Evolutionary conservation across 2,329 filamentous ascomycete species (phyloP).

Genomic region (Ascochyta lentis): DNA sequence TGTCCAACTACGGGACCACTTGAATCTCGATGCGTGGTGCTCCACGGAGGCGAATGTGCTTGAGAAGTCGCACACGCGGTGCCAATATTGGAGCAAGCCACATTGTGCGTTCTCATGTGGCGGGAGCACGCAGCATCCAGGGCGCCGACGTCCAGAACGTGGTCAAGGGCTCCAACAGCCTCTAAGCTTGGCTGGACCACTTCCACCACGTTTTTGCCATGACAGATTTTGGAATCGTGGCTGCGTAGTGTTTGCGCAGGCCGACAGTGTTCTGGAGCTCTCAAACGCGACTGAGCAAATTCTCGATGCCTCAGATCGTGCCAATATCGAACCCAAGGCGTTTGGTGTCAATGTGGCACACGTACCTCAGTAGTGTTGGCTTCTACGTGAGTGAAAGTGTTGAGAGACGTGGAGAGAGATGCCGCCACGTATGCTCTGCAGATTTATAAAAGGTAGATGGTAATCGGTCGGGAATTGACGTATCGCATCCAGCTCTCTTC

Average conservation of each 20-base stretch:
- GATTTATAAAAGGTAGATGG: not conserved
- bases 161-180: not conserved
- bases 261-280: not conserved
- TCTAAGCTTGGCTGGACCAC: not conserved
- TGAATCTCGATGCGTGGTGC: not conserved
- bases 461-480: not conserved
- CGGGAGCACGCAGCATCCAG: not conserved
- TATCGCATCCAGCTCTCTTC: not conserved
- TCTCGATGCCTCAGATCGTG: not conserved
- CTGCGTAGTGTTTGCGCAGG: not conserved
- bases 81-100: not conserved
- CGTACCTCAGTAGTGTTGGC: not conserved
- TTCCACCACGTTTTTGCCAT: not conserved
- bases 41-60: not conserved
- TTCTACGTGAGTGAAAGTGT: not conserved
- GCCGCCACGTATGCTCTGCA: not conserved
- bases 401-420: not conserved
- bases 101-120: not conserved
- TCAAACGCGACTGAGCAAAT: not conserved
- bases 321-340: not conserved
- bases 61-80: not conserved
- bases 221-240: not conserved
- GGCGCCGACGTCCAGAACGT: not conserved
- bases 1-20: not conserved
- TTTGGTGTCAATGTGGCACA: constrained; percentile 4